These are phyloP conservation scores for Spathaspora gorwiae DNA, from an alignment of 805 yeast genomes.

Conservation along the genomic window DNA sequence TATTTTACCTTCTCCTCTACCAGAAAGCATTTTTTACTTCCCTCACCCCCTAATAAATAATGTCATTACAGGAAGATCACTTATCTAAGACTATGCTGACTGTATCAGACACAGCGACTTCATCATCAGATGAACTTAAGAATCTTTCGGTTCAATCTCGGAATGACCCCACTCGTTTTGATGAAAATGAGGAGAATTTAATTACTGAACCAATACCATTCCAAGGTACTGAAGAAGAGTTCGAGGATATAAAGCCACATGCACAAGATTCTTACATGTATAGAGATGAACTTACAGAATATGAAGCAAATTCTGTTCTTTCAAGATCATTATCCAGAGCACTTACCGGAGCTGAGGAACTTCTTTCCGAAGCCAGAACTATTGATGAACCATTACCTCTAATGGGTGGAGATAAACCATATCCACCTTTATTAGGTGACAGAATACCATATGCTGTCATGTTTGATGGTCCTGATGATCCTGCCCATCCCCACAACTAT, in stretches of 20 bases:
- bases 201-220: background rate
- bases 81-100: no score
- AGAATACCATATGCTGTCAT: constrained; percentile 58
- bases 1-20: no score
- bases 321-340: constrained; percentile 19
- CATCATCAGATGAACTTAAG: background rate
- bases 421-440: constrained; percentile 58
- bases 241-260: background rate
- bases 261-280: no score
- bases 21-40: no score
- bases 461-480: constrained; percentile 77
- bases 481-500: constrained; percentile 80
- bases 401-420: constrained; percentile 67
- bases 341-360: constrained; percentile 24
- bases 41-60: no score
- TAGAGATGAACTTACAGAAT: constrained; percentile 18
- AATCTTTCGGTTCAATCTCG: background rate
- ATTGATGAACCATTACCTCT: constrained; percentile 27
- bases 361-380: constrained; percentile 20
- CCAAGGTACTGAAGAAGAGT: background rate
- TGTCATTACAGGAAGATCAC: no score
- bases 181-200: background rate
- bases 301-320: constrained; percentile 18
- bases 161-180: background rate
- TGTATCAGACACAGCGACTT: no score